phyloP scores from a whole-genome alignment of 345 rosid species.

The Salix purpurea region DNA sequence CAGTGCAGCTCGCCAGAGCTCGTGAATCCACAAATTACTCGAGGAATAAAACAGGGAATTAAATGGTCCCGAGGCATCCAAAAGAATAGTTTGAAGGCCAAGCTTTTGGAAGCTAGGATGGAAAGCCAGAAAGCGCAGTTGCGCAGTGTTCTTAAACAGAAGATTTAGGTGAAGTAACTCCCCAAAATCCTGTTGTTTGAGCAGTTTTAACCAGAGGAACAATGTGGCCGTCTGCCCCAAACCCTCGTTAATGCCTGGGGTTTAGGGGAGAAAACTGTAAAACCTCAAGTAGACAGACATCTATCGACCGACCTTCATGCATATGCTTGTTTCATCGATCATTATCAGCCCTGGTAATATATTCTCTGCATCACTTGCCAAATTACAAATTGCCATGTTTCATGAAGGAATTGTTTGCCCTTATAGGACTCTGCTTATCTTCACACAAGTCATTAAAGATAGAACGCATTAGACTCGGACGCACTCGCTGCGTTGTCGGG shows the following conservation, averaged over 20 bases:
- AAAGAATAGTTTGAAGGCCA: slow-evolving; percentile 17
- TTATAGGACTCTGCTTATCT: background rate
- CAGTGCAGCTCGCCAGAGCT: background rate
- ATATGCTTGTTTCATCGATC: background rate
- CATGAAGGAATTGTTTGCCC: background rate
- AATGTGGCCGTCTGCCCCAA: background rate
- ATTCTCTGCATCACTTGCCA: background rate
- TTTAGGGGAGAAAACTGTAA: background rate
- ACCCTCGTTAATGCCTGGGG: background rate
- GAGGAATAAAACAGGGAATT: slow-evolving; percentile 22
- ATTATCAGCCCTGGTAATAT: background rate
- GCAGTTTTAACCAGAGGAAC: background rate
- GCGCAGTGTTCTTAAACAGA: slow-evolving; percentile 5
- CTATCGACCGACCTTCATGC: background rate
- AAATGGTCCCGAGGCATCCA: slow-evolving; percentile 17
- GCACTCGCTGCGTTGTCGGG: background rate
- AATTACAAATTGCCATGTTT: background rate
- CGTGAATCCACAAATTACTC: slow-evolving; percentile 21
- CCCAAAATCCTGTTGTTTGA: background rate
- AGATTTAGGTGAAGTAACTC: background rate
- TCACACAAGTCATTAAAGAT: background rate
- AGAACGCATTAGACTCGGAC: background rate
- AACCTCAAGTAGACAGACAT: background rate
- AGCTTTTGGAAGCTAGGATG: slow-evolving; percentile 16
- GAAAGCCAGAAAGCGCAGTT: slow-evolving; percentile 18